Conservation (phyloP, 2,329 filamentous ascomycete genomes). For the Scedosporium aurantiacum region DNA sequence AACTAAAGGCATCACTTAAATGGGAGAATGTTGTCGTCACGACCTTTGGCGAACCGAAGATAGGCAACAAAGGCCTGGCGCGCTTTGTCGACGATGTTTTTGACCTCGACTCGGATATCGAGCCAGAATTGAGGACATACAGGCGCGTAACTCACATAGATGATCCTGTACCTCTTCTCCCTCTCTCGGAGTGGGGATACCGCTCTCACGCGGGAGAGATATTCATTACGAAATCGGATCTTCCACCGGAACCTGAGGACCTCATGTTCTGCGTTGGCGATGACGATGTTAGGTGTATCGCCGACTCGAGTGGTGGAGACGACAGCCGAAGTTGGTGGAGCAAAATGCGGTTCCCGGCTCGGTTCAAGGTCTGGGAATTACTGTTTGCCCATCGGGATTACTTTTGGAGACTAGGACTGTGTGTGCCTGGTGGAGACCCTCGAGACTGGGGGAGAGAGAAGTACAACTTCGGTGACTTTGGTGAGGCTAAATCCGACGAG, state of each 20-base stretch:
- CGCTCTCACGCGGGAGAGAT: conserved; percentile 77
- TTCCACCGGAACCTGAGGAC: conserved; percentile 60
- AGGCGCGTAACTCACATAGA: conserved; percentile 74
- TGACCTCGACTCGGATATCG: conserved; percentile 21
- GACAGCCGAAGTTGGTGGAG: conserved; percentile 23
- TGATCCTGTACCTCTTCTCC: conserved; percentile 83
- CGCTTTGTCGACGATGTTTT: conserved; percentile 45
- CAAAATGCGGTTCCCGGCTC: conserved; percentile 17
- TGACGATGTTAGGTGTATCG: conserved; percentile 61
- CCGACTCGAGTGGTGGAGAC: conserved; percentile 28
- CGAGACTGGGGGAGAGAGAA: conserved; percentile 50
- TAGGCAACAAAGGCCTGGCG: conserved; percentile 47
- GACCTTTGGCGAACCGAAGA: conserved; percentile 80
- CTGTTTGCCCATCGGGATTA: conserved; percentile 94
- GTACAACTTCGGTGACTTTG: conserved; percentile 29
- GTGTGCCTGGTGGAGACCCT: conserved; percentile 69
- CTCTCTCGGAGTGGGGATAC: conserved; percentile 81
- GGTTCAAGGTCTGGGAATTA: conserved; percentile 77
- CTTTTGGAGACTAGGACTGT: conserved; percentile 87
- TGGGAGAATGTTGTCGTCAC: conserved; percentile 68
- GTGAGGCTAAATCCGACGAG: conserved; percentile 21
- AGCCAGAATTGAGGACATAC: conserved; percentile 36
- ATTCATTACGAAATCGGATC: conserved; percentile 60
- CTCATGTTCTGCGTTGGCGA: conserved; percentile 62
- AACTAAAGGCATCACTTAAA: conserved; percentile 61